Percentiles rank a stretch among this genome's conserved stretches.
Evolutionary conservation across 129 eudicot species (phyloP).

Genomic region (Flaveria bidentis): DNA sequence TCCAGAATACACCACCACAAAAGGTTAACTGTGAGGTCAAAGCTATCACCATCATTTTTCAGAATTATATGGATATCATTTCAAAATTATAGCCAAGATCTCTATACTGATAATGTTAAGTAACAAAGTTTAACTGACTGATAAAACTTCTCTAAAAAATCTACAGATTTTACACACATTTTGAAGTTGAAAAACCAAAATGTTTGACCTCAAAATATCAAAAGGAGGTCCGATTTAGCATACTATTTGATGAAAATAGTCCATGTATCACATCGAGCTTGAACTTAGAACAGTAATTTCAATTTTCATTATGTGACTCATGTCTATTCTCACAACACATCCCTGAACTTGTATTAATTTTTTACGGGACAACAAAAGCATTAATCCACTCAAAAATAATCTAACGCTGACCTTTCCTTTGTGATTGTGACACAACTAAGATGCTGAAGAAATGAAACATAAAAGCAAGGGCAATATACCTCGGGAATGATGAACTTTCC

Average conservation of each 20-base stretch:
- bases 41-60: neutral
- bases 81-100: neutral
- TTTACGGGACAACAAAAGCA: neutral
- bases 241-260: neutral
- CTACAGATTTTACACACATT: neutral
- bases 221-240: neutral
- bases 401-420: neutral
- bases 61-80: neutral
- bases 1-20: neutral
- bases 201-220: neutral
- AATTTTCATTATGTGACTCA: neutral
- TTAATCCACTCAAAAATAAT: neutral
- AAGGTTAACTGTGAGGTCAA: neutral
- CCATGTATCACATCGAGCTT: neutral
- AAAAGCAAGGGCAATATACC: conserved; percentile 32
- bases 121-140: neutral
- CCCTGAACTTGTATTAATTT: neutral
- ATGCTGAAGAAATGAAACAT: neutral
- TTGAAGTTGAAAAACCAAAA: neutral
- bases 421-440: neutral
- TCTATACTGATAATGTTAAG: neutral
- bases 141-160: neutral
- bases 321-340: neutral
- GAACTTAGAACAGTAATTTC: neutral
- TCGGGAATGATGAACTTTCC: conserved; percentile 68